phyloP scores from a whole-genome alignment of 176 grass and related monocot species.

The sorghum (Sorghum bicolor) region DNA sequence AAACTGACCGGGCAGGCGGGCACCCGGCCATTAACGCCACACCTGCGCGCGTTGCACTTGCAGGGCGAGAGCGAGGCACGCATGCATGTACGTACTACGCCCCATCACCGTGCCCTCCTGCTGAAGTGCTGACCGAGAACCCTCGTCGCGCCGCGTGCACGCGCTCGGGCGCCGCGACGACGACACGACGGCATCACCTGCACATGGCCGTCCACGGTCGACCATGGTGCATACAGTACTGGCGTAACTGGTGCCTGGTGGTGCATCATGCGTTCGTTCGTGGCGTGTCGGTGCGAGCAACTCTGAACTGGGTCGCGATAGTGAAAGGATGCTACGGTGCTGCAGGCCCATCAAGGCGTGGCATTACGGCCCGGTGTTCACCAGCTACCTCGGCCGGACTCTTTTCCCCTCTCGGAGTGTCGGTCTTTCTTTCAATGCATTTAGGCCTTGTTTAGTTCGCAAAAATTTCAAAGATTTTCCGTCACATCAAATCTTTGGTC shows the following conservation, averaged over 20 bases:
- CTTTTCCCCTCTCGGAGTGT: not conserved
- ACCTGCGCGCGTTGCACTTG: not conserved
- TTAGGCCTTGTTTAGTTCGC: no score
- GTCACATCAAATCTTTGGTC: no score
- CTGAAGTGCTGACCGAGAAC: not conserved
- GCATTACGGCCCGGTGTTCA: not conserved
- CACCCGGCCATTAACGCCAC: not conserved
- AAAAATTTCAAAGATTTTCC: no score
- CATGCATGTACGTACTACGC: not conserved
- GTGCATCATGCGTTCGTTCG: not conserved
- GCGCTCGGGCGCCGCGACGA: not conserved
- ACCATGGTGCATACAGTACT: not conserved
- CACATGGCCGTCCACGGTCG: constrained; percentile 17
- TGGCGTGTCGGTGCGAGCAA: not conserved
- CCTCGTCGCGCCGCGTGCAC: constrained; percentile 5
- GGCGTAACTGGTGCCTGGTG: not conserved
- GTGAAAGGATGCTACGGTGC: not conserved
- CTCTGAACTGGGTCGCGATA: not conserved
- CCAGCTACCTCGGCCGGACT: not conserved
- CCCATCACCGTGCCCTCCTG: not conserved
- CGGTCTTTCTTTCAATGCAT: not conserved
- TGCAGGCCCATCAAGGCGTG: not conserved
- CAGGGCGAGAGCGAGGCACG: constrained; percentile 12
- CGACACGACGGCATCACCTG: not conserved
- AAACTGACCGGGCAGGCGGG: not conserved